phyloP scores from a whole-genome alignment of 2,329 filamentous ascomycete species.

The Teratosphaeriaceae sp. region DNA sequence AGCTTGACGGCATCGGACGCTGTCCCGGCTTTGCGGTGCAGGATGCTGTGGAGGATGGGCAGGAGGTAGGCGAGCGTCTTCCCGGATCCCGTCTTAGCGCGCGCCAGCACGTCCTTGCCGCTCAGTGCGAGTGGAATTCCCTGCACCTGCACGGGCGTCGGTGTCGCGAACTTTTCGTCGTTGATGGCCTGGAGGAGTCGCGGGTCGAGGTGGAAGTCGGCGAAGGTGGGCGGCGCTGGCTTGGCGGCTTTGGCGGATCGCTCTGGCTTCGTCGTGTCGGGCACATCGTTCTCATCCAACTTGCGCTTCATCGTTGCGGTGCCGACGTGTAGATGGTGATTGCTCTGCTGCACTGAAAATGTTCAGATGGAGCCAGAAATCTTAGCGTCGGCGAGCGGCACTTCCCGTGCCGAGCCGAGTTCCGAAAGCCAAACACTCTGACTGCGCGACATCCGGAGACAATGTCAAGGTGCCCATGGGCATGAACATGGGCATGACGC shows the following conservation, averaged over 20 bases:
- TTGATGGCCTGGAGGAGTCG: slow-evolving; percentile 80
- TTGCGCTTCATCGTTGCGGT: slow-evolving; percentile 39
- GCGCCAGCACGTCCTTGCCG: slow-evolving; percentile 83
- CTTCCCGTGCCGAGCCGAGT: neutral
- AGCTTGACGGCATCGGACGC: slow-evolving; percentile 36
- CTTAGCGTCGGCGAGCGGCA: neutral
- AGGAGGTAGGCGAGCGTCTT: slow-evolving; percentile 96
- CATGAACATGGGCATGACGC: too few relatives aligned
- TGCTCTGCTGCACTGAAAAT: too few relatives aligned
- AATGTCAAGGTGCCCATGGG: too few relatives aligned
- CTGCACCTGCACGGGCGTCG: slow-evolving; percentile 81
- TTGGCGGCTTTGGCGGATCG: slow-evolving; percentile 5
- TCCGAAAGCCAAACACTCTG: neutral
- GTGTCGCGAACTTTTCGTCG: slow-evolving; percentile 74
- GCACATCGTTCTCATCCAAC: slow-evolving; percentile 42
- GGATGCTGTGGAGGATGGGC: slow-evolving; percentile 75
- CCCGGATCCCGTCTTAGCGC: slow-evolving; percentile 90
- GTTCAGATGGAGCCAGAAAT: neutral
- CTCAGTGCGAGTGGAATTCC: slow-evolving; percentile 83
- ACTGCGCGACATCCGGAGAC: neutral
- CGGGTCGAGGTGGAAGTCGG: slow-evolving; percentile 71
- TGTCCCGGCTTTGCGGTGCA: slow-evolving; percentile 64
- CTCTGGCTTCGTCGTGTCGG: slow-evolving; percentile 30
- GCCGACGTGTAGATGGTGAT: too few relatives aligned
- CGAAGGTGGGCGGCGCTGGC: slow-evolving; percentile 50